phyloP scores from a whole-genome alignment of 2,329 filamentous ascomycete genomes.

The Calonectria pauciramosa region DNA sequence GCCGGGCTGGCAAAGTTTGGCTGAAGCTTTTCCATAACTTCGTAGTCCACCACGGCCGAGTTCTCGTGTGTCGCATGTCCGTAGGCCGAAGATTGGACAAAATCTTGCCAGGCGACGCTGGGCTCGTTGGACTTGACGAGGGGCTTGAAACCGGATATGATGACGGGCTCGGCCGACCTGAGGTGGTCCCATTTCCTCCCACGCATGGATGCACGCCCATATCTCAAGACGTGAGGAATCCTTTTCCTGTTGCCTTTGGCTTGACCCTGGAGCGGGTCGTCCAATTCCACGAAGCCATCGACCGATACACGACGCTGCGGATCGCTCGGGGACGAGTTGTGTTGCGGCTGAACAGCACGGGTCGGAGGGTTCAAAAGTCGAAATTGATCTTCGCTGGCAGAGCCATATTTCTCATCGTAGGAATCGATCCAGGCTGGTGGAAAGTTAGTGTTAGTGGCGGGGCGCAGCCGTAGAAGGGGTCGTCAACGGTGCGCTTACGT shows the following conservation, averaged over 20 bases:
- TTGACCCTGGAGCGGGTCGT: slow-evolving; percentile 54
- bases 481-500: slow-evolving; percentile 36
- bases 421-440: slow-evolving; percentile 64
- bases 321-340: slow-evolving; percentile 58
- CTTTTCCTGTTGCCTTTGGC: slow-evolving; percentile 51
- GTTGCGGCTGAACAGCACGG: slow-evolving; percentile 55
- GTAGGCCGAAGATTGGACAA: slow-evolving; percentile 67
- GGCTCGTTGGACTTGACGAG: slow-evolving; percentile 53
- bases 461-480: background rate
- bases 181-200: slow-evolving; percentile 73
- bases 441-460: slow-evolving; percentile 24
- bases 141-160: slow-evolving; percentile 64
- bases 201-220: slow-evolving; percentile 60
- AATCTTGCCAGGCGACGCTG: slow-evolving; percentile 64
- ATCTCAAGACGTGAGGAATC: slow-evolving; percentile 62
- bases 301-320: slow-evolving; percentile 59
- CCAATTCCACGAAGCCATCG: slow-evolving; percentile 62
- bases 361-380: slow-evolving; percentile 55
- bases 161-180: slow-evolving; percentile 70
- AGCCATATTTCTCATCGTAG: slow-evolving; percentile 58
- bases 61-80: slow-evolving; percentile 62
- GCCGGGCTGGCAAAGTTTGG: slow-evolving; percentile 60
- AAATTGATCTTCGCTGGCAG: slow-evolving; percentile 54
- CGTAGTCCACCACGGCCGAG: slow-evolving; percentile 62
- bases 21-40: slow-evolving; percentile 61